Conservation (phyloP, 1,284 basidiomycete genomes). For the Cryptococcus hybrid region DNA sequence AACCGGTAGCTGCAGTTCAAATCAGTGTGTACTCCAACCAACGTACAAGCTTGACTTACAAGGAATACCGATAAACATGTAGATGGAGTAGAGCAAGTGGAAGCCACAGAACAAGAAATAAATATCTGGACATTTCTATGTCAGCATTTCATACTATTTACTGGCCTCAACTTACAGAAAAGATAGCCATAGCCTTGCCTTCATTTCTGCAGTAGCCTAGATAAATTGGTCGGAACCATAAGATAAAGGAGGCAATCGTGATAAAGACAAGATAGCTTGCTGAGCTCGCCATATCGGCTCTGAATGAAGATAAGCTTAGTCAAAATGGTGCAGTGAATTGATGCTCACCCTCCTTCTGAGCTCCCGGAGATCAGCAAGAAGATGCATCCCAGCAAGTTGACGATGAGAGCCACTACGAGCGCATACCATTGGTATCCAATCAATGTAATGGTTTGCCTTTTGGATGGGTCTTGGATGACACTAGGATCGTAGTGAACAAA, state of each 20-base stretch:
- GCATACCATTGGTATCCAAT: constrained; percentile 87
- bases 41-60: constrained; percentile 27
- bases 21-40: constrained; percentile 22
- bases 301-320: constrained; percentile 3
- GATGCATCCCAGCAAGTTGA: constrained; percentile 86
- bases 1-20: constrained; percentile 67
- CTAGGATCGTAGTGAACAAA: constrained; percentile 85
- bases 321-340: constrained; percentile 12
- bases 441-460: constrained; percentile 74
- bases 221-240: constrained; percentile 95
- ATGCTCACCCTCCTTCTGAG: constrained; percentile 62
- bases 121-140: constrained; percentile 59
- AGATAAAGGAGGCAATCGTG: constrained; percentile 72
- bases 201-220: constrained; percentile 92
- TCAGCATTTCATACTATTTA: constrained; percentile 4
- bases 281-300: constrained; percentile 33
- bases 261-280: constrained; percentile 74
- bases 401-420: constrained; percentile 58
- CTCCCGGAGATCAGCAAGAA: constrained; percentile 76
- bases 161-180: constrained; percentile 9
- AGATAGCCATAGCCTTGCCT: constrained; percentile 49
- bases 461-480: constrained; percentile 71
- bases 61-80: constrained; percentile 82
- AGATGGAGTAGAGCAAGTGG: constrained; percentile 85
- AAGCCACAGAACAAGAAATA: constrained; percentile 95